Evolutionary conservation across 139 green algal species (phyloP).

Genomic region (Chlorella sorokiniana): DNA sequence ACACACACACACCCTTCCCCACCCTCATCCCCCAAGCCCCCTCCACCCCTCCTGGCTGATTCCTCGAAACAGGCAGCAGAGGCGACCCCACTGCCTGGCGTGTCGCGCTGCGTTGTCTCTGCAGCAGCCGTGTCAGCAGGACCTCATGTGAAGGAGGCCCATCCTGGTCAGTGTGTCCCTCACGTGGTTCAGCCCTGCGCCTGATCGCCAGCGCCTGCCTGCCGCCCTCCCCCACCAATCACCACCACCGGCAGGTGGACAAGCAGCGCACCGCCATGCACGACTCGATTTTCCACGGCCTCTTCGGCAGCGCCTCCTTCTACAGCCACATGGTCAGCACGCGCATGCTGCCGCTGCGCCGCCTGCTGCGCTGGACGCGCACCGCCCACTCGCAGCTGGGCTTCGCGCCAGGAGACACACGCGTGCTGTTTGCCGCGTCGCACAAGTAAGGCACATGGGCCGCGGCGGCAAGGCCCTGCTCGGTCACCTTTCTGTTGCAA

Average conservation of each 20-base stretch:
- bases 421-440: slow-evolving; percentile 18
- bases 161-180: too few species aligned
- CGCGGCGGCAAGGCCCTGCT: not conserved
- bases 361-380: slow-evolving; percentile 35
- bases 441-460: slow-evolving; percentile 28
- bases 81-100: too few species aligned
- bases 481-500: not conserved
- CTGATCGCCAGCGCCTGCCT: not conserved
- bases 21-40: too few species aligned
- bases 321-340: slow-evolving; percentile 37
- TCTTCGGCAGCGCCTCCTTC: slow-evolving; percentile 30
- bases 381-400: not conserved
- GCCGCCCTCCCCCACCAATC: not conserved
- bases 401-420: not conserved
- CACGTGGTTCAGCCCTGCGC: not conserved
- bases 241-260: slow-evolving; percentile 9
- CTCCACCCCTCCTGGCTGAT: too few species aligned
- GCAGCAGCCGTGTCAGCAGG: too few species aligned
- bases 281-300: slow-evolving; percentile 39
- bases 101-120: too few species aligned
- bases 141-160: too few species aligned
- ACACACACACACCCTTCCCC: too few species aligned
- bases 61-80: too few species aligned
- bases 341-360: slow-evolving; percentile 39
- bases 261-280: slow-evolving; percentile 25